Percentiles rank a stretch among this genome's conserved stretches.
Evolutionary conservation across 257 asterid species (phyloP).

Genomic region (Apocynum venetum): DNA sequence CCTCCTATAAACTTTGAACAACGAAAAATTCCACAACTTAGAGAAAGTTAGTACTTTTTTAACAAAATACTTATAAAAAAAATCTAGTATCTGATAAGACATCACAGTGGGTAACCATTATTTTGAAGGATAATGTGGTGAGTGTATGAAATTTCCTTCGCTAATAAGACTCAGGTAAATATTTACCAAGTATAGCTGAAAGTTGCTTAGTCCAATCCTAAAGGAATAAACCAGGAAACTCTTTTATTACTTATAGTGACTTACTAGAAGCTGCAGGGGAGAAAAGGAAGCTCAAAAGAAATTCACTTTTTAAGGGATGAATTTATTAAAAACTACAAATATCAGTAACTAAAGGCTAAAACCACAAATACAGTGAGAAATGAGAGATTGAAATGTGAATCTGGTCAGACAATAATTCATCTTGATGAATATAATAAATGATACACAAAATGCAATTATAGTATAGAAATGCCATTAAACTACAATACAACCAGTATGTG

Average conservation of each 20-base stretch:
- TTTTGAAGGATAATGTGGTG: not conserved
- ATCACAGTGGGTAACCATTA: slow-evolving; percentile 1
- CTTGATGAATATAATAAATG: not conserved
- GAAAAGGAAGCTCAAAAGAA: slow-evolving; percentile 3
- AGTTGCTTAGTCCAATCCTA: not conserved
- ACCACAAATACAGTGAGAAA: not conserved
- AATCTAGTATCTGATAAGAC: not conserved
- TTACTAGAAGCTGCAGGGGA: not conserved
- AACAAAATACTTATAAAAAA: not conserved
- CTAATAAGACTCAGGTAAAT: not conserved
- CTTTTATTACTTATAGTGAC: not conserved
- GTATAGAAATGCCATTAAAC: not conserved
- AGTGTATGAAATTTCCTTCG: not conserved
- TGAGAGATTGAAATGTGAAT: not conserved
- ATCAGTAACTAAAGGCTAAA: not conserved
- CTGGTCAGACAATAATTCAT: not conserved
- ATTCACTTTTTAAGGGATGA: not conserved
- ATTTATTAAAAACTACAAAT: not conserved
- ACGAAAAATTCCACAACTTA: slow-evolving; percentile 7
- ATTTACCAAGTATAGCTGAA: not conserved
- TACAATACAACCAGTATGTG: not conserved
- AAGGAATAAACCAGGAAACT: not conserved
- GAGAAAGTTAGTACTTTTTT: not conserved
- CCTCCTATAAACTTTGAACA: not conserved
- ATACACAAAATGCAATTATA: not conserved